phyloP scores from a whole-genome alignment of 805 yeast genomes.

The Henningerozyma blattae region DNA sequence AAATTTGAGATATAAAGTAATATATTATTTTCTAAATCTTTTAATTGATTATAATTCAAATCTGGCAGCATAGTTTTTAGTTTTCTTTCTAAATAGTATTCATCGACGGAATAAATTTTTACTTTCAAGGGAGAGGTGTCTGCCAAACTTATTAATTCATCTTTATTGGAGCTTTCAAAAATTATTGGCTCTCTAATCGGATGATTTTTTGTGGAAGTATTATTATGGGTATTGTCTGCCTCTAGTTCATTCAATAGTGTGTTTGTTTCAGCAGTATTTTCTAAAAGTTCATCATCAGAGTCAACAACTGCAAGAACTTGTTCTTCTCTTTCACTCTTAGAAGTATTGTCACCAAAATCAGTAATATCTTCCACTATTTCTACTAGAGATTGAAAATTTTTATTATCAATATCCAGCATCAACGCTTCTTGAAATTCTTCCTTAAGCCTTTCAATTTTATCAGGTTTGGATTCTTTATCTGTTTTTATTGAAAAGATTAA shows the following conservation, averaged over 20 bases:
- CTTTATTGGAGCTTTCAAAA: too few species aligned
- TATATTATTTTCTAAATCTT: constrained; percentile 22
- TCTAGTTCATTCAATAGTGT: constrained; percentile 9
- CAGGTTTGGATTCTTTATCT: constrained; percentile 5
- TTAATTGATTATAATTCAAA: neutral
- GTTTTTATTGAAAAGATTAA: constrained; percentile 12
- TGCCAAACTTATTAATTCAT: too few species aligned
- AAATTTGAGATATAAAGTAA: neutral
- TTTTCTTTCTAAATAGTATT: constrained; percentile 43
- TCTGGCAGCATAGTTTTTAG: constrained; percentile 29
- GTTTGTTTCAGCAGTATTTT: constrained; percentile 6
- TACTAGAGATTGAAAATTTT: constrained; percentile 32
- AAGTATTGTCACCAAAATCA: constrained; percentile 32
- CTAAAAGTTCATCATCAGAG: constrained; percentile 34
- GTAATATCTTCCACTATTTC: constrained; percentile 35
- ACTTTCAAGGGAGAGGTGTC: too few species aligned
- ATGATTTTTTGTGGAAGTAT: constrained; percentile 11
- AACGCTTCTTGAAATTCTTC: constrained; percentile 39
- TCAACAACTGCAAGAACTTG: constrained; percentile 33
- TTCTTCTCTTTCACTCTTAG: constrained; percentile 18
- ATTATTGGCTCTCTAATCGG: too few species aligned
- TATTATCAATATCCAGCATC: constrained; percentile 18
- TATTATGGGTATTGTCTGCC: constrained; percentile 14
- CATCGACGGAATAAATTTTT: constrained; percentile 29
- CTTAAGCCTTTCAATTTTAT: constrained; percentile 10